Percentiles rank a stretch among this genome's conserved stretches.
Conservation (phyloP, 306 rosid species). For the Lathyrus oleraceus region DNA sequence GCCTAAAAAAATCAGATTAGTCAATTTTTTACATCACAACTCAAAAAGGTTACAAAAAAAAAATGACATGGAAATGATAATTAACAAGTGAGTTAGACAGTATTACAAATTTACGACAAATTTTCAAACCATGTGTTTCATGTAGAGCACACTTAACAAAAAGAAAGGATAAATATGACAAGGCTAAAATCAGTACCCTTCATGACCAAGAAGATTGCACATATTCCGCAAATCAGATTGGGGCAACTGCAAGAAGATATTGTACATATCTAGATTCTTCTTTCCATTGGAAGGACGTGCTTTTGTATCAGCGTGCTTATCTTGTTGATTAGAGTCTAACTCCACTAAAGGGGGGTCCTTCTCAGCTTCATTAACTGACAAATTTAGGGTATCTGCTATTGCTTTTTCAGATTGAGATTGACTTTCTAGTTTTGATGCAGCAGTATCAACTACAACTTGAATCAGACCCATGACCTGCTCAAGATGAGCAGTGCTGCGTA, state of each 20-base stretch:
- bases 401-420: conserved; percentile 62
- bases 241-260: conserved; percentile 76
- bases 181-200: conserved; percentile 66
- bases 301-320: conserved; percentile 51
- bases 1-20: conserved; percentile 64
- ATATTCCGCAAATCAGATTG: conserved; percentile 76
- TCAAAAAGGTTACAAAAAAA: neutral
- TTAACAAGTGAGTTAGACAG: neutral
- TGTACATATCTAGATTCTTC: conserved; percentile 52
- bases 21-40: conserved; percentile 29
- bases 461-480: conserved; percentile 95
- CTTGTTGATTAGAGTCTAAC: conserved; percentile 59
- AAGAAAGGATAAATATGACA: conserved; percentile 18
- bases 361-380: conserved; percentile 55
- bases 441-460: conserved; percentile 72
- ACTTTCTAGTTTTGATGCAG: conserved; percentile 77
- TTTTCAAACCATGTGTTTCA: neutral
- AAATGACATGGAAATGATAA: neutral
- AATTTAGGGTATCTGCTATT: conserved; percentile 43
- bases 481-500: conserved; percentile 82
- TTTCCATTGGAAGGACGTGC: conserved; percentile 59
- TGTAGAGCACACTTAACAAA: conserved; percentile 20
- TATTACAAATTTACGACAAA: neutral
- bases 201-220: conserved; percentile 87
- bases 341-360: conserved; percentile 58